These are phyloP conservation scores for Sonneratia caseolaris DNA, from an alignment of 345 rosid species.

Conservation along the genomic window DNA sequence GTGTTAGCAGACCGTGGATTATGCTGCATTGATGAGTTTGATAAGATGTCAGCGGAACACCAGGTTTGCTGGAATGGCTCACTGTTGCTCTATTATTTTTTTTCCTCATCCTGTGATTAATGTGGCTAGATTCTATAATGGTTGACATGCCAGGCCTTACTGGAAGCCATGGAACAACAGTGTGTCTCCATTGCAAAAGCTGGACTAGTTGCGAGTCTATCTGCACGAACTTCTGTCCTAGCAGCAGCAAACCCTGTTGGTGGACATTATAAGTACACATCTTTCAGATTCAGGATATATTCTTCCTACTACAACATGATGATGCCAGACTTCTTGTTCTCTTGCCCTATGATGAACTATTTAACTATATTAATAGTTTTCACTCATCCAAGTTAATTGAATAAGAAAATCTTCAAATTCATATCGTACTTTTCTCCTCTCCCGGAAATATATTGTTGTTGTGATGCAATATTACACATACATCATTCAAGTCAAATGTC, in stretches of 20 bases:
- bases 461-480: not conserved
- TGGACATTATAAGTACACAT: constrained; percentile 85
- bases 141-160: constrained; percentile 52
- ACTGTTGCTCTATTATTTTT: not conserved
- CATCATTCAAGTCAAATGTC: not conserved
- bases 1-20: constrained; percentile 94
- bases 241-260: constrained; percentile 99
- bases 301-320: not conserved
- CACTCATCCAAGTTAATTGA: not conserved
- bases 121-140: constrained; percentile 13
- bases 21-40: constrained; percentile 97
- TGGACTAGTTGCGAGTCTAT: constrained; percentile 91
- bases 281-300: constrained; percentile 7
- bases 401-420: not conserved
- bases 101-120: constrained; percentile 9
- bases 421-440: not conserved
- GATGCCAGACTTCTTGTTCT: not conserved
- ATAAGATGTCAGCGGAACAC: constrained; percentile 94
- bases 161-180: constrained; percentile 99
- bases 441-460: not conserved
- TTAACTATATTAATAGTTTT: not conserved
- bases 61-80: constrained; percentile 44
- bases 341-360: not conserved
- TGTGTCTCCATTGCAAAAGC: constrained; percentile 98
- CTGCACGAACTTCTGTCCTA: constrained; percentile 90